Base-by-base conservation (phyloP, 2,329 filamentous ascomycete genomes). In the Phaeoacremonium minimum region DNA sequence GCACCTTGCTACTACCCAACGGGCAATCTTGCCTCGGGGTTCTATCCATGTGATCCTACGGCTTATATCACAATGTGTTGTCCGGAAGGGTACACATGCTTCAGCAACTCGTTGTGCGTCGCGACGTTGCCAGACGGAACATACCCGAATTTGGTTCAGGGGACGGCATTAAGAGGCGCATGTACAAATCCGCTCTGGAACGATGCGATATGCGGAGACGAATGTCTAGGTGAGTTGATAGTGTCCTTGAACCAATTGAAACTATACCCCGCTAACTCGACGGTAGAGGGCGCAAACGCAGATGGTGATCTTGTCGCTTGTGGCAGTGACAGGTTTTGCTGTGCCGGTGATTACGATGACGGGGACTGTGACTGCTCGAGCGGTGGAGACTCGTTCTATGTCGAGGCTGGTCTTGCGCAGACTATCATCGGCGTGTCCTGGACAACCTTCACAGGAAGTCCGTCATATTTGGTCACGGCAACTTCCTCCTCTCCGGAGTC, bases 101-200 rank as follows among this genome's bases (percentile, higher is more conserved):
- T 45, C 33, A 45, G 42, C 38, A 46, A 41, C 33, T 26, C 42
- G 6, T 44, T 49, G 7, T 55, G 52, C 39, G 40, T 47, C 29
- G 44, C 47, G 15, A 47, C 49, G 6, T 40, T 30, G 7, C 36
- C 41, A 20, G 44, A 36, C 18, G 32, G 33, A 13, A 19, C 37
- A 7, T 46, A 37, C 17, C 46, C 46, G 15, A 49, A 50, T 28
- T 17, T 47, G 4, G 46, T 38, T 5, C 9, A 38, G 2, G 46
- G 47, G n/a, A 42, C 44, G 11, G 46, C 46, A 12, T 33, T 35
- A 15, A 40, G 49, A 7, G 43, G 37, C 15, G 46, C 48, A 15
- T 55, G 51, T 36, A 52, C 52, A 11, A 45, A 47, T 22, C 49
- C 44, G 16, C 15, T 36, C 18, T 55, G 52, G 51, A 42, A 44